phyloP scores from a whole-genome alignment of 257 asterid genomes.

The Solanum pinnatisectum region DNA sequence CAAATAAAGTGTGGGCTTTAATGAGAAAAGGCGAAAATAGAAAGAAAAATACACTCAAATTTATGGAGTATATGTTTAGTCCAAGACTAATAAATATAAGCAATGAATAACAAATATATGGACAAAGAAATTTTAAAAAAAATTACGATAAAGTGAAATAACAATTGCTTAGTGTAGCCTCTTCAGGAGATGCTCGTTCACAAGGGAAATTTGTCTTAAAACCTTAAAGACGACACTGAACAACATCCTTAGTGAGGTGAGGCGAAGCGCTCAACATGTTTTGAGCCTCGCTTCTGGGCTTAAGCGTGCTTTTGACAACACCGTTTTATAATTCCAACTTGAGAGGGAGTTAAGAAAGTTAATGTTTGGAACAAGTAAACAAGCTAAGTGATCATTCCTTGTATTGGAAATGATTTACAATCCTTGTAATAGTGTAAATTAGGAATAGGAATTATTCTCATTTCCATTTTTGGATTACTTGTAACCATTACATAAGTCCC shows the following conservation, averaged over 20 bases:
- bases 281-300: neutral
- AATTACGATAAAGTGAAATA: neutral
- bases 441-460: neutral
- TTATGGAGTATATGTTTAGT: neutral
- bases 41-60: neutral
- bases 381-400: neutral
- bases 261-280: neutral
- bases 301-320: neutral
- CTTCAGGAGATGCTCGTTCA: neutral
- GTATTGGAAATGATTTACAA: neutral
- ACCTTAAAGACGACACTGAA: neutral
- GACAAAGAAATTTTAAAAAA: neutral
- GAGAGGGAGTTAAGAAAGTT: neutral
- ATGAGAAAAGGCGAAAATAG: neutral
- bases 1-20: neutral
- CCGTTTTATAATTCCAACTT: neutral
- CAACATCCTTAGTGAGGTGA: neutral
- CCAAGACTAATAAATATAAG: neutral
- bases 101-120: neutral
- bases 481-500: neutral
- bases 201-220: neutral
- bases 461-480: neutral
- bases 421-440: neutral
- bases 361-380: neutral
- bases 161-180: neutral